Base-by-base conservation (phyloP, 1,284 basidiomycete genomes). In the Quambalaria eucalypti region DNA sequence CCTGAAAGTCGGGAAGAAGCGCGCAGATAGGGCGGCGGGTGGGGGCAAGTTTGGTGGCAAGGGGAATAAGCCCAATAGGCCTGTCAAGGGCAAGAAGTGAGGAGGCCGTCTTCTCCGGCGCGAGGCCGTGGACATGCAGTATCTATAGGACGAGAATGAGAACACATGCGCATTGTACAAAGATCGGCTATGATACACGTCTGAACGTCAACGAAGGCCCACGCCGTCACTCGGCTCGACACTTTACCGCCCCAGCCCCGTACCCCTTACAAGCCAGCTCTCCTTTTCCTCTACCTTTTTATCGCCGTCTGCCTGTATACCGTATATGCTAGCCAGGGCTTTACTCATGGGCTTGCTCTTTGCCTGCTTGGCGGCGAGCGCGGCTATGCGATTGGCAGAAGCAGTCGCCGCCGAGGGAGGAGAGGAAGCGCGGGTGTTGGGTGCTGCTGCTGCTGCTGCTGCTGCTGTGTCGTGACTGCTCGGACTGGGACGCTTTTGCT, bases 321-420 rank as follows among this genome's bases (percentile, higher is more conserved):
- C 52, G 21, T 54, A 54, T 16, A 54, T 51, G 25, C 48, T 49
- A 10, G 19, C 25, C 52, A 54, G 25, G 10, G 52, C 52, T 30
- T 23, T 21, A 14, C 42, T 50, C 42, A 54, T 49, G 21, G 28
- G 50, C 42, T 54, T 52, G 2, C 51, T 30, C 19, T 29, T 28
- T n/a, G 19, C 47, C 25, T 29, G 16, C 26, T 48, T 33, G 23
- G 21, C 28, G 3, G 47, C 47, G 2, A 25, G 14, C 2, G 28
- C 28, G 12, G 25, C 25, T 19, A 48, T 28, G 47, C 16, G 23
- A 19, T 19, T 28, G 3, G 47, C 47, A 21, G 47, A 23, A 21
- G 19, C n/a, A 6, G 7, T n/a, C 16, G 40, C 40, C 9, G 7
- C 40, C 16, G 40, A 6, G 5, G 7, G 10, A 28, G 28, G 19